These are phyloP conservation scores for Rosa multiflora DNA, from an alignment of 306 rosid genomes.

Conservation along the genomic window DNA sequence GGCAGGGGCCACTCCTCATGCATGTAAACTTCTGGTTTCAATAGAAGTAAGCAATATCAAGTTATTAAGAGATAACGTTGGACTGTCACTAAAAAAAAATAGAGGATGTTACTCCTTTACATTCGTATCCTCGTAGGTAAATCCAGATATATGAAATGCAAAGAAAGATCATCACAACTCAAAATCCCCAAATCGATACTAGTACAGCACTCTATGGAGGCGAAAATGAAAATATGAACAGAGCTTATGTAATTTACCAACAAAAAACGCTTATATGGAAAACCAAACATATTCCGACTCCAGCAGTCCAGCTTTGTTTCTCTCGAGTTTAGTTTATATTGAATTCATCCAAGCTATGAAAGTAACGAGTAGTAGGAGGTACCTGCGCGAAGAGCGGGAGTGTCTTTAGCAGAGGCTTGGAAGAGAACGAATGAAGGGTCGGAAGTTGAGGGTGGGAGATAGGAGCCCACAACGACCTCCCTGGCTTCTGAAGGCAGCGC, in stretches of 20 bases:
- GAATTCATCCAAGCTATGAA: not conserved
- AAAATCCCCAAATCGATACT: not conserved
- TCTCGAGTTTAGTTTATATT: not conserved
- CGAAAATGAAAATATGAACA: not conserved
- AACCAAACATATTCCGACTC: not conserved
- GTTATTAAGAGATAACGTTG: not conserved
- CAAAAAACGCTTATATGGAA: not conserved
- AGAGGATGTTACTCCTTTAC: not conserved
- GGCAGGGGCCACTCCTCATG: not conserved
- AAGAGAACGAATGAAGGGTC: slow-evolving; percentile 88
- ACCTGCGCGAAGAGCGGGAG: slow-evolving; percentile 99
- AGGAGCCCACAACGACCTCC: slow-evolving; percentile 79
- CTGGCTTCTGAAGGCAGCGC: slow-evolving; percentile 48
- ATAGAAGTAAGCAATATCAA: not conserved
- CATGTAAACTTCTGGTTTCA: not conserved
- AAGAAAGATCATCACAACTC: not conserved
- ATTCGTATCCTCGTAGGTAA: not conserved
- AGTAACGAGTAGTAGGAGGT: slow-evolving; percentile 6
- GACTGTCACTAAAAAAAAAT: not conserved
- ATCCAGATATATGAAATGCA: not conserved
- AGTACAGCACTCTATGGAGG: not conserved
- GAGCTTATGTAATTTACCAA: not conserved
- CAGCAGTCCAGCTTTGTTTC: not conserved
- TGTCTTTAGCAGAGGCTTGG: slow-evolving; percentile 78
- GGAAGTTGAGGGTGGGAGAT: slow-evolving; percentile 65